Evolutionary conservation across 176 grass and related monocot species (phyloP).

Genomic region (Canna indica): DNA sequence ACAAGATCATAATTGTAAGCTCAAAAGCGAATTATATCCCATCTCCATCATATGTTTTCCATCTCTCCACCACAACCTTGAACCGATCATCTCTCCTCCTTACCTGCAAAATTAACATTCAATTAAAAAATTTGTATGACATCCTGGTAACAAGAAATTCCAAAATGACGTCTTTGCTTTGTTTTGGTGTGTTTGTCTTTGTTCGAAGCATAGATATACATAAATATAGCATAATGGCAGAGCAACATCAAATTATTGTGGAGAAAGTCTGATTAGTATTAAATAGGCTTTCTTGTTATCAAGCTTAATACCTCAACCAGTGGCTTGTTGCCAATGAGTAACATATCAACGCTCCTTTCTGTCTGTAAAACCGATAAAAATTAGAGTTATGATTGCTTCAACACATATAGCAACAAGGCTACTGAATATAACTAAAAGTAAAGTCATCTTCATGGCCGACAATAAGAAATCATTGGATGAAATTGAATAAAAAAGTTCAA

Average conservation of each 20-base stretch:
- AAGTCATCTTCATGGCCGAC: neutral
- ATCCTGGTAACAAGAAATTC: too few relatives aligned
- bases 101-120: conserved; percentile 32
- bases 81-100: conserved; percentile 74
- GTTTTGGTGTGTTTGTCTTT: too few relatives aligned
- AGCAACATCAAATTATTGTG: neutral
- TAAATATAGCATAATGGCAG: too few relatives aligned
- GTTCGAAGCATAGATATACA: too few relatives aligned
- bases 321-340: conserved; percentile 86
- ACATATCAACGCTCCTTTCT: conserved; percentile 84
- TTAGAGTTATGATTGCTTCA: neutral
- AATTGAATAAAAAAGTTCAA: neutral
- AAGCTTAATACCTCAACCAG: conserved; percentile 55
- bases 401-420: conserved; percentile 6
- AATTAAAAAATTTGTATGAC: neutral
- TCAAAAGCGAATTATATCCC: conserved; percentile 36
- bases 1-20: neutral
- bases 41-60: conserved; percentile 91
- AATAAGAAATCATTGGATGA: neutral
- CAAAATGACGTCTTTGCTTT: too few relatives aligned
- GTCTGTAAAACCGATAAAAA: conserved; percentile 46
- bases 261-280: neutral
- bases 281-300: neutral
- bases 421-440: neutral
- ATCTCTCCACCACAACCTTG: conserved; percentile 89